phyloP scores from a whole-genome alignment of 805 yeast genomes.

The Lachancea meyersii region DNA sequence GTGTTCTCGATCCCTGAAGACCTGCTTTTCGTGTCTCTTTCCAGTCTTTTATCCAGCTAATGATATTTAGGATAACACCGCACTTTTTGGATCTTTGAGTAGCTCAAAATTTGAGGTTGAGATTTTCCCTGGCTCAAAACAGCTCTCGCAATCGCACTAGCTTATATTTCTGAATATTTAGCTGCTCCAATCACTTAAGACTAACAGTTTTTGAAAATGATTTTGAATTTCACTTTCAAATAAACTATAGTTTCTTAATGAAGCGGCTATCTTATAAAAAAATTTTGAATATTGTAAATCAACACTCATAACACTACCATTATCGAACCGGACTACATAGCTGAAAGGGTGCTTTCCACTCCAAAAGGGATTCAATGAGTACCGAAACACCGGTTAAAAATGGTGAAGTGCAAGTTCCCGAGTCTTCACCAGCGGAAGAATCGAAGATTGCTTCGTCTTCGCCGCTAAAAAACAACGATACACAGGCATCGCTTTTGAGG shows the following conservation, averaged over 20 bases:
- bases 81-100: no score
- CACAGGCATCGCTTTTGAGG: slow-evolving; percentile 26
- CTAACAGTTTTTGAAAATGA: no score
- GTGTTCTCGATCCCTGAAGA: no score
- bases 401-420: slow-evolving; percentile 41
- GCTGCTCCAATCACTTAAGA: no score
- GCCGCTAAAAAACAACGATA: slow-evolving; percentile 18
- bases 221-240: no score
- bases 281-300: background rate
- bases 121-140: no score
- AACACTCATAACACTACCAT: background rate
- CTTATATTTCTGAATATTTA: no score
- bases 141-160: no score
- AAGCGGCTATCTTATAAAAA: background rate
- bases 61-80: no score
- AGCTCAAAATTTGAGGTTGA: no score
- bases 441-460: slow-evolving; percentile 24
- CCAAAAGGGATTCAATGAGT: background rate
- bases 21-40: no score
- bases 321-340: background rate
- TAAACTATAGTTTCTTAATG: slow-evolving; percentile 1
- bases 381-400: slow-evolving; percentile 4
- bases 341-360: background rate
- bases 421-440: slow-evolving; percentile 39
- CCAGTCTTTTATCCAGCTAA: no score